Base-by-base conservation (phyloP, 129 eudicot species). In the Flaveria sonorensis region DNA sequence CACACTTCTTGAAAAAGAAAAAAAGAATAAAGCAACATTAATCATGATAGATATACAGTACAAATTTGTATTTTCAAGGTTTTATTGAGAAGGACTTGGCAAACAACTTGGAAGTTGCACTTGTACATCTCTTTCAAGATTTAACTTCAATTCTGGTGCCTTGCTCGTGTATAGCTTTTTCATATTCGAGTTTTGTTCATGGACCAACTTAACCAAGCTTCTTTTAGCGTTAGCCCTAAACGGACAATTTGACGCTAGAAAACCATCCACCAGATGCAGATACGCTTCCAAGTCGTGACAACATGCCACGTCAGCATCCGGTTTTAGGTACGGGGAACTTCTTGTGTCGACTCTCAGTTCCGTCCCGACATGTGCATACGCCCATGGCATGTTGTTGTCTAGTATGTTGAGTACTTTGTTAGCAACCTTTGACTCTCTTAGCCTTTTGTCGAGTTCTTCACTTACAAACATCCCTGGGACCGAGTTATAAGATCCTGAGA, bases 211-310 rank as follows among this genome's bases (percentile, higher is more conserved):
- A 74, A 72, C 73, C 62, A 94, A 78, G 73, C 98, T 94, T 65
- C 98, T 87, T 81, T 94, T 94, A 3, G 98, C 96, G 56, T 94
- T 91, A 8, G 88, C 69, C 75, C 98, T 86, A 43, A 94, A 94
- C 6, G 98, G 96, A 61, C 92, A 89, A 62, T 86, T 84, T 6
- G 98, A 87, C 0, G 88, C 92, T 86, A 89, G 65, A 55, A 85
- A 94, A 20, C 98, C 98, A 71, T 94, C 98, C 20, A 94, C 98
- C 71, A 94, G 70, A 56, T 94, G 98, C 42, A 94, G 45, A 79
- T 94, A 94, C 1, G 98, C 97, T 76, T 94, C 98, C 77, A 94
- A 75, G 71, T 94, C 98, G 81, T 94, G 98, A 68, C 98, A 94
- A 48, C 98, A 94, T 2, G 97, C 97, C 39, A 91, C 89, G 19